A percentile compares a stretch with the other conserved stretches of the same genome.
Evolutionary conservation across 2,329 filamentous ascomycete species (phyloP).

Genomic region (Laburnicola sp.): DNA sequence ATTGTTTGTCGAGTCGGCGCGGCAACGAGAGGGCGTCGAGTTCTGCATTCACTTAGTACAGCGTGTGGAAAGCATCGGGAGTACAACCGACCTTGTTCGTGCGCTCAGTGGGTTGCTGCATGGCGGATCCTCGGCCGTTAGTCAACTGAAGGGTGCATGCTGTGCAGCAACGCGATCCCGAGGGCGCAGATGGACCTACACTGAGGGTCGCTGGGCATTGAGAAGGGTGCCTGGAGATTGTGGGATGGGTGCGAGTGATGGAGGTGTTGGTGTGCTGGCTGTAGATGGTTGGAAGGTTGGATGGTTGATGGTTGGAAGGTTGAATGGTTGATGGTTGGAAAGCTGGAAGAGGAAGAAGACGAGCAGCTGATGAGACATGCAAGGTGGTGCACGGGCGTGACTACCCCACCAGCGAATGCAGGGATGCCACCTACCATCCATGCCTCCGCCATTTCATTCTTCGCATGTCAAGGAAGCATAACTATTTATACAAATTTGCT

Average conservation of each 20-base stretch:
- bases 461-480: slow-evolving; percentile 74
- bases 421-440: too few relatives aligned
- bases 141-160: slow-evolving; percentile 37
- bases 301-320: too few relatives aligned
- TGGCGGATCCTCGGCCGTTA: slow-evolving; percentile 23
- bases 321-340: neutral
- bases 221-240: neutral
- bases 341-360: too few relatives aligned
- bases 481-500: slow-evolving; percentile 65
- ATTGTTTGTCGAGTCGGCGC: neutral
- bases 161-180: slow-evolving; percentile 33
- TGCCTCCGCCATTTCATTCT: slow-evolving; percentile 60
- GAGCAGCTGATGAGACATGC: neutral
- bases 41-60: neutral
- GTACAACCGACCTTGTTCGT: neutral
- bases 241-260: neutral
- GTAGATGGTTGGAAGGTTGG: too few relatives aligned
- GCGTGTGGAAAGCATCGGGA: neutral
- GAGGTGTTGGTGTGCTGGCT: too few relatives aligned
- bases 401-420: slow-evolving; percentile 10
- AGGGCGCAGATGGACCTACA: slow-evolving; percentile 36
- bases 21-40: neutral
- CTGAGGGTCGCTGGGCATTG: slow-evolving; percentile 19
- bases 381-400: slow-evolving; percentile 4
- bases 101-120: slow-evolving; percentile 9